Evolutionary conservation across 1,284 basidiomycete species (phyloP).

Genomic region (Fereydounia khargensis): DNA sequence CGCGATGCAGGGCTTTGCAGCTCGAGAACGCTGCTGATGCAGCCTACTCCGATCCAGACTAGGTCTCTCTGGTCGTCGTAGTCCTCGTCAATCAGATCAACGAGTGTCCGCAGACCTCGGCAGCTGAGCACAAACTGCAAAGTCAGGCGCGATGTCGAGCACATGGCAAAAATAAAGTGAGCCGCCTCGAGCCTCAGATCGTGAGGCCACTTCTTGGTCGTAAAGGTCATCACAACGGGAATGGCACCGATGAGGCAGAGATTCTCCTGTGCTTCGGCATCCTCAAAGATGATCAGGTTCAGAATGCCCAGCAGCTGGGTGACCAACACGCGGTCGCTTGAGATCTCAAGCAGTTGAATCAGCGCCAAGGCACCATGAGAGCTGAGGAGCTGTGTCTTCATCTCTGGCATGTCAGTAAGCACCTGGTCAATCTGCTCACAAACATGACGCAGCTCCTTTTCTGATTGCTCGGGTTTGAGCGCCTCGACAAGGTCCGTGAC

Average conservation of each 20-base stretch:
- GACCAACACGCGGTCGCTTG: conserved; percentile 74
- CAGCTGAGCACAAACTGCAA: conserved; percentile 65
- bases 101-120: conserved; percentile 86
- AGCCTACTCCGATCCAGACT: conserved; percentile 89
- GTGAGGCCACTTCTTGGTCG: conserved; percentile 87
- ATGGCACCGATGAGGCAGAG: conserved; percentile 79
- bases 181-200: conserved; percentile 94
- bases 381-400: conserved; percentile 81
- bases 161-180: conserved; percentile 85
- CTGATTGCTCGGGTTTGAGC: conserved; percentile 74
- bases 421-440: conserved; percentile 84
- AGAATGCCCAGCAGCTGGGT: conserved; percentile 82
- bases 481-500: conserved; percentile 83
- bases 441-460: conserved; percentile 74
- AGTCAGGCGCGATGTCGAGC: conserved; percentile 86
- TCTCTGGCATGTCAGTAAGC: conserved; percentile 78
- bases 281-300: conserved; percentile 80
- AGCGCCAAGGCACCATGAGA: conserved; percentile 93
- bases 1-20: conserved; percentile 87
- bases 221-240: conserved; percentile 67
- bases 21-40: conserved; percentile 91
- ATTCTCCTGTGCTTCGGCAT: conserved; percentile 84
- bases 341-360: conserved; percentile 83
- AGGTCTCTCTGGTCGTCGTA: conserved; percentile 82
- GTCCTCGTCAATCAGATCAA: conserved; percentile 93